Evolutionary conservation across 164 flowering plant genomes (phyloP), one percentile per base, ranked within the genome.

Genomic region (Nymphaea colorata): DNA sequence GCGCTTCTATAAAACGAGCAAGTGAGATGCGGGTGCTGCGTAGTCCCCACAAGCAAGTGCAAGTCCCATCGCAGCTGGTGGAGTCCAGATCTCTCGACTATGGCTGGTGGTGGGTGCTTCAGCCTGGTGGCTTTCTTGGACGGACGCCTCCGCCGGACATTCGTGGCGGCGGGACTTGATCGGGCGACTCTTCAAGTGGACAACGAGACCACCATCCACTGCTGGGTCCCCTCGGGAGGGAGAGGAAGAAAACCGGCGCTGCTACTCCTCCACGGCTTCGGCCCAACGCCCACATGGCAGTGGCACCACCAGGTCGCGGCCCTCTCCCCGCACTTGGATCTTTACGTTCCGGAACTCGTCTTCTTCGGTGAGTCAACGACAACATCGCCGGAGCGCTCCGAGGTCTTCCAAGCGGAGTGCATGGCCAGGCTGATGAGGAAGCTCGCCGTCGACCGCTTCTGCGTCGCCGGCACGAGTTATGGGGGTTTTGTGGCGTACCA

Each of bases 331-430:
- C 51, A 66, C 43, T 91, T 84, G 83, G 68, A 81, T 71, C 68
- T 92, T 45, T 89, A 85, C 81, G 83, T 86, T 25, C 98, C 97
- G 11, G 91, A 89, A 72, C 82, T 87, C 18, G 60, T 91, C 67
- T 91, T 87, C 67, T 91, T 87, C 78, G 94, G 96, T 0, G 74
- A 62, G 5, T 92, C 98, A 14, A 65, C 75, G 16, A 83, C 92
- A 4, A 69, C 17, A 1, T 82, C 84, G 8, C 3, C 76, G 10
- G 83, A 84, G 25, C 61, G 96, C 41, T 71, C 82, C 10, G 96
- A 89, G 80, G 43, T 72, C 3, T 92, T 89, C 64, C 98, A 89
- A 76, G 94, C 92, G 3, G 71, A 12, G 42, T 81, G 76, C 14
- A 53, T 92, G 6, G 85, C 71, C 64, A 79, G 76, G 44, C 64